Percentiles rank a stretch among this genome's conserved stretches.
phyloP scores from a whole-genome alignment of 2,329 filamentous ascomycete genomes.

The Fusarium humuli region DNA sequence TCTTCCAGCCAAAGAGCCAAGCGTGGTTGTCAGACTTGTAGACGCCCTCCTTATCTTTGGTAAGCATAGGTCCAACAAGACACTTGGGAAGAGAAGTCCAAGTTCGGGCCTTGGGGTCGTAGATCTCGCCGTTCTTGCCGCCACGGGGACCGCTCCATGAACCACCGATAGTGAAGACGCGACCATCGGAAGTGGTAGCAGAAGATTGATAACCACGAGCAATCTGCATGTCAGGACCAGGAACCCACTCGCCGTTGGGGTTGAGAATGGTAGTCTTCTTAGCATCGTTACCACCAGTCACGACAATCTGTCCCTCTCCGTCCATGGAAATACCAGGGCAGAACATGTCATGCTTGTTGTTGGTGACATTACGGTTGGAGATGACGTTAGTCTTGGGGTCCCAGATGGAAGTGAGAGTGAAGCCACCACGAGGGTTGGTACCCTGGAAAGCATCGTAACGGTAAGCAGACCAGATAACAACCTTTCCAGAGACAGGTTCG shows the following conservation, averaged over 20 bases:
- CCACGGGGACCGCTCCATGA: constrained; percentile 35
- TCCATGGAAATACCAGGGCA: constrained; percentile 66
- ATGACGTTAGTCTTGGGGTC: constrained; percentile 34
- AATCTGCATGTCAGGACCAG: constrained; percentile 33
- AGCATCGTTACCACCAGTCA: constrained; percentile 66
- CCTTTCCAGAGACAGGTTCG: constrained; percentile 33
- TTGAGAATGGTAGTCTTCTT: constrained; percentile 62
- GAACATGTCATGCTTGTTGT: constrained; percentile 67
- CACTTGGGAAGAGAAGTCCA: constrained; percentile 47
- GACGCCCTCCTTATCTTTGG: constrained; percentile 54
- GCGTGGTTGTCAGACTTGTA: constrained; percentile 53
- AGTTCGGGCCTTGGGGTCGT: constrained; percentile 21
- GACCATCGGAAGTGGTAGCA: constrained; percentile 33
- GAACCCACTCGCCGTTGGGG: constrained; percentile 28
- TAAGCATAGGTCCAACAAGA: constrained; percentile 62
- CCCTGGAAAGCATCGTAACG: constrained; percentile 34
- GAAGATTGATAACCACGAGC: constrained; percentile 36
- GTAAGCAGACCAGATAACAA: constrained; percentile 39
- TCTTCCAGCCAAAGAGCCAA: constrained; percentile 55
- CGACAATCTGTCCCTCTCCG: constrained; percentile 61
- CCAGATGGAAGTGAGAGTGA: constrained; percentile 37
- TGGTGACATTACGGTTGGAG: constrained; percentile 42
- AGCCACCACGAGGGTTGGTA: constrained; percentile 30
- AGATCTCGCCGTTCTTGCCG: constrained; percentile 38
- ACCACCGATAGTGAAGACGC: constrained; percentile 38